Evolutionary conservation across 805 yeast species (phyloP).

Genomic region (Lipomyces mesembrius): DNA sequence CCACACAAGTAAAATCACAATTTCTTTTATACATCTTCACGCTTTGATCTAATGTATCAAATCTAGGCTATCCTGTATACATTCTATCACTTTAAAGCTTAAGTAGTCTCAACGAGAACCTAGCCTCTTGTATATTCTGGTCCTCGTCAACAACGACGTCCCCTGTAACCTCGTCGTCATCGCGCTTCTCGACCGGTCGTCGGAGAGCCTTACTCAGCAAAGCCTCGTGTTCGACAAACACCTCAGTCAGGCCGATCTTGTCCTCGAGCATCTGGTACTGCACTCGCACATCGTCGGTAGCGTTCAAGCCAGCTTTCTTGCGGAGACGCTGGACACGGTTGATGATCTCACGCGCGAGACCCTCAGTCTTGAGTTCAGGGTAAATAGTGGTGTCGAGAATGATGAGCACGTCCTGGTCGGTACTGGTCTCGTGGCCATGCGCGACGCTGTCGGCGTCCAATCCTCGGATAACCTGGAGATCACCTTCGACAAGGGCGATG

Average conservation of each 20-base stretch:
- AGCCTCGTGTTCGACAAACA: constrained; percentile 66
- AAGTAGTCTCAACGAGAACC: constrained; percentile 36
- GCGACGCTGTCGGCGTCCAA: constrained; percentile 60
- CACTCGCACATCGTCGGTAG: constrained; percentile 92
- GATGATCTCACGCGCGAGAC: constrained; percentile 92
- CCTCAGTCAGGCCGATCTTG: constrained; percentile 64
- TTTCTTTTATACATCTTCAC: not conserved
- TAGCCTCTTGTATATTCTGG: constrained; percentile 55
- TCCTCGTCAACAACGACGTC: constrained; percentile 84
- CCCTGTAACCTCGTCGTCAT: constrained; percentile 50
- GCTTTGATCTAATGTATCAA: not conserved
- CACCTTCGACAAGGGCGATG: constrained; percentile 83
- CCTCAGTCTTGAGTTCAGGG: constrained; percentile 89
- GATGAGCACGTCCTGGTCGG: constrained; percentile 86
- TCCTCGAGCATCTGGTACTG: constrained; percentile 69
- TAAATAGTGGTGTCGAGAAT: constrained; percentile 86
- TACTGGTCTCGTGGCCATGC: constrained; percentile 82
- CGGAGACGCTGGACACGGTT: constrained; percentile 97
- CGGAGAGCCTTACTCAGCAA: constrained; percentile 79
- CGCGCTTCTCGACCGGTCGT: constrained; percentile 57
- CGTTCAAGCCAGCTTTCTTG: constrained; percentile 92
- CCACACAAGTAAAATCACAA: not conserved
- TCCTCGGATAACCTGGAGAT: constrained; percentile 87
- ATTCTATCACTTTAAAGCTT: constrained; percentile 26
- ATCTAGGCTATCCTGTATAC: not conserved